These are phyloP conservation scores for Vitellaria paradoxa DNA, from an alignment of 179 eudicot genomes.

Conservation along the genomic window DNA sequence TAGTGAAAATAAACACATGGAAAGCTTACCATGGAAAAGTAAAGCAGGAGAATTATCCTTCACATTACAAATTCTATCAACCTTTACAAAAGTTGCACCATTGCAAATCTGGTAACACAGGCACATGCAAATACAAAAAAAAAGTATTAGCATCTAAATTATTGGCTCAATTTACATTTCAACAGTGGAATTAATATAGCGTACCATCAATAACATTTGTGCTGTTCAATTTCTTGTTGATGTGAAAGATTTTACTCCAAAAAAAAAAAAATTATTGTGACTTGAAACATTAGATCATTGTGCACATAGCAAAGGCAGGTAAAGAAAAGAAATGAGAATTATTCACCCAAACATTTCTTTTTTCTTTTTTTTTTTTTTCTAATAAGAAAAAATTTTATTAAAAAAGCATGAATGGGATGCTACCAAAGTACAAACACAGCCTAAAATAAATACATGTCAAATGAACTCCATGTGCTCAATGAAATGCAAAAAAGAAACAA, in stretches of 20 bases:
- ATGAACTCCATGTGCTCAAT: no score
- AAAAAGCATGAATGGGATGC: no score
- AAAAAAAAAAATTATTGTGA: not conserved
- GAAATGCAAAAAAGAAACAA: no score
- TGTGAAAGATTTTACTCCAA: not conserved
- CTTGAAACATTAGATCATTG: conserved; percentile 1
- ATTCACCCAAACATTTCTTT: not conserved
- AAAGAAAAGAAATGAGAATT: not conserved
- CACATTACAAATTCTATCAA: conserved; percentile 66
- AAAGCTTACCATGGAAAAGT: conserved; percentile 69
- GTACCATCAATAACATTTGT: not conserved
- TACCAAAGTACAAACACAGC: no score
- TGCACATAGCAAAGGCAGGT: not conserved
- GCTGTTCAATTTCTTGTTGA: not conserved
- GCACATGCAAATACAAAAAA: not conserved
- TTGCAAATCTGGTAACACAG: conserved; percentile 49
- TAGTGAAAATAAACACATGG: not conserved
- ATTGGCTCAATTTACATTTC: not conserved
- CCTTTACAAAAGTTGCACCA: conserved; percentile 92
- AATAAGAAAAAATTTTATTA: no score
- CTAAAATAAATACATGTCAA: no score
- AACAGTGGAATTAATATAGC: not conserved
- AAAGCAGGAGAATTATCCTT: conserved; percentile 88
- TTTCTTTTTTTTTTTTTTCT: no score
- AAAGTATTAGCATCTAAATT: not conserved